phyloP scores from a whole-genome alignment of 1,139 yeast species.

The Maudiozyma humilis region DNA sequence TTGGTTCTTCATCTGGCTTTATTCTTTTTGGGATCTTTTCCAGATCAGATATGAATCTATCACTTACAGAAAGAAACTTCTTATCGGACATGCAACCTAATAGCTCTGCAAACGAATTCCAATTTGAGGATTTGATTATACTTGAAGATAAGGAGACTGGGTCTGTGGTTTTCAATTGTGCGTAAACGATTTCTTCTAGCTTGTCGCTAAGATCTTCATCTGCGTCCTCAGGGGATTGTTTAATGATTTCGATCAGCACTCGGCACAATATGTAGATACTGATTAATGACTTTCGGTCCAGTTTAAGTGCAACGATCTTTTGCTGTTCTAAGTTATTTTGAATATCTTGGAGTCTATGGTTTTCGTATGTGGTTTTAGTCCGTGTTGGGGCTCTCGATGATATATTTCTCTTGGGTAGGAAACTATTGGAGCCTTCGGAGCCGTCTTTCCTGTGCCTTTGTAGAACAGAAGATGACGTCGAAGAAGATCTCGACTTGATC shows the following conservation, averaged over 20 bases:
- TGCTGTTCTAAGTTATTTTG: slow-evolving; percentile 48
- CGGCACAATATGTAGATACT: slow-evolving; percentile 88
- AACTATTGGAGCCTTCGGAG: slow-evolving; percentile 26
- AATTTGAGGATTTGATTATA: slow-evolving; percentile 76
- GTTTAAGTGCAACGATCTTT: slow-evolving; percentile 65
- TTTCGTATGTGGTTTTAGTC: slow-evolving; percentile 15
- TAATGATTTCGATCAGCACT: slow-evolving; percentile 85
- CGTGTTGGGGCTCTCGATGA: slow-evolving; percentile 32
- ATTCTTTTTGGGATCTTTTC: slow-evolving; percentile 64
- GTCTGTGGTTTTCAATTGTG: slow-evolving; percentile 81
- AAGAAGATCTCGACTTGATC: slow-evolving; percentile 5
- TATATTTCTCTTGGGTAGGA: slow-evolving; percentile 27
- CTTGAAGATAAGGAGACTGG: slow-evolving; percentile 61
- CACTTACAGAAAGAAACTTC: slow-evolving; percentile 80
- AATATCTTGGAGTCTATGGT: slow-evolving; percentile 24
- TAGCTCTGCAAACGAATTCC: slow-evolving; percentile 86
- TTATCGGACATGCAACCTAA: slow-evolving; percentile 85
- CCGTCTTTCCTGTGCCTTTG: slow-evolving; percentile 18
- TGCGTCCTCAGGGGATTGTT: slow-evolving; percentile 69
- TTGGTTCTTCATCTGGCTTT: slow-evolving; percentile 57
- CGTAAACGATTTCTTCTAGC: slow-evolving; percentile 86
- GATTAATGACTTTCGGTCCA: slow-evolving; percentile 79
- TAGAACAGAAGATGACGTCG: slow-evolving; percentile 6
- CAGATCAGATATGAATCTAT: slow-evolving; percentile 84
- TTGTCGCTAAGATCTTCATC: slow-evolving; percentile 79